Percentiles rank a stretch among this genome's conserved stretches.
phyloP scores from a whole-genome alignment of 805 yeast species.

The Candida adriatica region DNA sequence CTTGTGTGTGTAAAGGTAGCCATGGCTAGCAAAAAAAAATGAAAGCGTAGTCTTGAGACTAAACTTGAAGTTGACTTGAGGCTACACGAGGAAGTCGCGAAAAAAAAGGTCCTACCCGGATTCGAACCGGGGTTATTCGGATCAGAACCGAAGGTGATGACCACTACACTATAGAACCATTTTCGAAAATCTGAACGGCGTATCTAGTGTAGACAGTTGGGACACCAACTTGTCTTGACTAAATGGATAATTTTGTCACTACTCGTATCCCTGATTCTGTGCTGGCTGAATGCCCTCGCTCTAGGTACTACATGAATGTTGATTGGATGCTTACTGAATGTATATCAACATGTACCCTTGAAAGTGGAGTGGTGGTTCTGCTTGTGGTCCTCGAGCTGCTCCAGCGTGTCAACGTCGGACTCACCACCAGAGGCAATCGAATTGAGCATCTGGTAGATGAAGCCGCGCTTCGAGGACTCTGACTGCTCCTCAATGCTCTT shows the following conservation, averaged over 20 bases:
- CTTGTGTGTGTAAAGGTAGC: conserved; percentile 37
- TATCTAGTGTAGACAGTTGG: too few species aligned
- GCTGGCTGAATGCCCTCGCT: too few species aligned
- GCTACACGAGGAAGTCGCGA: too few species aligned
- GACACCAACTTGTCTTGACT: too few species aligned
- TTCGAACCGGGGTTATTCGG: conserved; percentile 29
- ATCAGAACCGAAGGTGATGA: conserved; percentile 28
- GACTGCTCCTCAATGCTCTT: conserved; percentile 10
- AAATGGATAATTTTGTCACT: too few species aligned
- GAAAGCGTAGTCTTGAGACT: too few species aligned
- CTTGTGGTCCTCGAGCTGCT: conserved; percentile 17
- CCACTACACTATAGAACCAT: conserved; percentile 24
- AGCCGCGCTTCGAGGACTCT: conserved; percentile 23
- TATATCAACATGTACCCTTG: conserved; percentile 24
- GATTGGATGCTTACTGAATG: too few species aligned
- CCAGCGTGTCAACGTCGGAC: conserved; percentile 24
- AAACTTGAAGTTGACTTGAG: too few species aligned
- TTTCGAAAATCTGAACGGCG: neutral
- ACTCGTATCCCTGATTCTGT: too few species aligned
- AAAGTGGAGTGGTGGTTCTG: conserved; percentile 21
- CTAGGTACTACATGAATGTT: too few species aligned
- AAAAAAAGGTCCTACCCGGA: conserved; percentile 26
- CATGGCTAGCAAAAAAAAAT: conserved; percentile 2
- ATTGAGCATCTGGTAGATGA: conserved; percentile 40
- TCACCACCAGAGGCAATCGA: conserved; percentile 53